Base-by-base conservation (phyloP, 176 grass and related monocot species). In the Zoysia pacifica region DNA sequence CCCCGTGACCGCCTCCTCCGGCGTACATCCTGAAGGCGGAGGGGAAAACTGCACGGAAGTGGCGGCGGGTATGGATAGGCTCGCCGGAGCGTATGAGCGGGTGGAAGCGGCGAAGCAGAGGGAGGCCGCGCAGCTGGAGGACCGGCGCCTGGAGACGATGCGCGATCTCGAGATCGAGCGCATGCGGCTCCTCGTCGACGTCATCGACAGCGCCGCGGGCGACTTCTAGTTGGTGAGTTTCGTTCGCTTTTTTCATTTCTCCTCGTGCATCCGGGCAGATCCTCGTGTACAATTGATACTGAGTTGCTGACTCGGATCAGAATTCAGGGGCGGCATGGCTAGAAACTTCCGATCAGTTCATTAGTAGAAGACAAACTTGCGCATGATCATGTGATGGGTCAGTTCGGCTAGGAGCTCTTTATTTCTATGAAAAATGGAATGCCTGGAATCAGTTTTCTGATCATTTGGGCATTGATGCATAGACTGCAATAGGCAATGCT, bases 81-180 rank as follows among this genome's bases (percentile, higher is more conserved):
- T 89, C 7, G 71, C 86, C 28, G 83, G 77, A 39, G 73, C 80
- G 71, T 89, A 81, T 55, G 80, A 89, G 76, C 84, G 83, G 44
- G 83, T 92, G 41, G 83, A 89, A 5, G 48, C 76, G 62, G 75
- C 86, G 5, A 86, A 81, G 80, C 90, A 86, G 86, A 82, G 43
- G 76, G 83, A 92, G 76, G 77, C 80, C 15, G 53, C 77, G 52
- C 65, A 80, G 72, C 86, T 92, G 65, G 90, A 92, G 76, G 84
- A 76, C 61, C 86, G 73, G 40, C 86, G 83, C 71, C 76, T 92
- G 35, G 86, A 86, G 60, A 72, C 87, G 39, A 73, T 80, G 70
- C 80, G 87, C 51, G 86, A 83, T 69, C 73, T 92, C 42, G 72
- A 89, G 86, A 86, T 89, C 50, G 86, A 89, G 83, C 75, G 86